Base-by-base conservation (phyloP, 495 filamentous ascomycete genomes). In the Jackrogersella minutella region DNA sequence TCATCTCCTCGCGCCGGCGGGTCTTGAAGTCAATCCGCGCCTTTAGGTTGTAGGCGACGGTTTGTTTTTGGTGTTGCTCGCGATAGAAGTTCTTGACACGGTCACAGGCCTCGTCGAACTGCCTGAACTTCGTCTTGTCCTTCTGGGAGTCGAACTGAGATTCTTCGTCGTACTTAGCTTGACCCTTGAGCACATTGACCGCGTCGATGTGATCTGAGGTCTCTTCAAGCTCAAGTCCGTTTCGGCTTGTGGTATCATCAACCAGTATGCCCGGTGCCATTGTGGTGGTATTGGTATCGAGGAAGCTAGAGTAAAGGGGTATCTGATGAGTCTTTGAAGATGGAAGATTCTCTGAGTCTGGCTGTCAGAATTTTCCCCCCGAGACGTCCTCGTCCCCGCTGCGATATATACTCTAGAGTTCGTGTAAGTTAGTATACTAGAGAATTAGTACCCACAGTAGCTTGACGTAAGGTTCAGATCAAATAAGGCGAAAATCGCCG, bases 21-120 rank as follows among this genome's bases (percentile, higher is more conserved):
- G 82, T 82, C 72, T 88, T 81, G 80, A 96, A 93, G 49, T 79
- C 79, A 62, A 88, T 82, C 37, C 93, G 90, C 4, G 90, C 81
- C 56, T 88, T 85, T 14, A 93, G 83, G 79, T 93, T 93, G 84
- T 93, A 92, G 11, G 90, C 90, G 0, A 93, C 88, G 0, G 90
- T 95, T 71, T 95, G 91, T 79, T 91, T 92, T 74, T 84, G 84
- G 77, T 95, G 91, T 68, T 93, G 91, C 74, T 93, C 90, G 28
- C 81, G 80, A 82, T 95, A 95, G 79, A 95, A 95, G 81, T 81
- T 82, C 78, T 90, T 90, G 70, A 95, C 90, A 21, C 90, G 84
- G 77, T 90, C 87, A 76, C 89, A 92, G 62, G 91, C 90, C 21
- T 86, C 84, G 50, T 89, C 85, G 79, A 92, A 95, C 70, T 91